Conservation (phyloP, 2,329 filamentous ascomycete genomes). For the Xylaria digitata region DNA sequence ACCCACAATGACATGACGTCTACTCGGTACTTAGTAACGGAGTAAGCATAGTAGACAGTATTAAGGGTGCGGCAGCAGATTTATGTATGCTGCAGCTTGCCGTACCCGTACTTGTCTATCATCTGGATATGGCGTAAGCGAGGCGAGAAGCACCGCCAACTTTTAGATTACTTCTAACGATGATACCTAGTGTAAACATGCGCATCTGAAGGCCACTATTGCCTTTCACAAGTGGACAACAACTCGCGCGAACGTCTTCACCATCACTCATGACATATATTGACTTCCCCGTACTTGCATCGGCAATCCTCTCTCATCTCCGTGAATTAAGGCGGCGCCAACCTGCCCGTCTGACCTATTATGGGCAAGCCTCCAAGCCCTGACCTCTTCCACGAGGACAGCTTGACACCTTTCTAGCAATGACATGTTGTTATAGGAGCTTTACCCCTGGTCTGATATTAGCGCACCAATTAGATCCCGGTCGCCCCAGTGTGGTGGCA, state of each 20-base stretch:
- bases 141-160: constrained; percentile 13
- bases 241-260: constrained; percentile 15
- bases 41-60: constrained; percentile 28
- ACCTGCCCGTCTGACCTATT: constrained; percentile 34
- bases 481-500: constrained; percentile 9
- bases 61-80: constrained; percentile 34
- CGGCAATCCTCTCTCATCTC: constrained; percentile 29
- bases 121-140: constrained; percentile 28
- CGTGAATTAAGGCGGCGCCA: constrained; percentile 27
- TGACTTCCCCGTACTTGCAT: constrained; percentile 18
- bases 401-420: constrained; percentile 21
- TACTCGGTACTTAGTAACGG: constrained; percentile 17
- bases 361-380: constrained; percentile 33
- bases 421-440: constrained; percentile 23
- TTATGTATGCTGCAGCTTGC: constrained; percentile 37
- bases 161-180: neutral
- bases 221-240: neutral
- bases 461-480: constrained; percentile 33
- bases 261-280: constrained; percentile 11
- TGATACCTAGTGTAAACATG: neutral
- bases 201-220: neutral
- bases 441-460: constrained; percentile 28
- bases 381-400: constrained; percentile 22
- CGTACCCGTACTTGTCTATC: constrained; percentile 31
- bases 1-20: constrained; percentile 25